phyloP scores from a whole-genome alignment of 805 yeast genomes.

The Pachysolen tannophilus region DNA sequence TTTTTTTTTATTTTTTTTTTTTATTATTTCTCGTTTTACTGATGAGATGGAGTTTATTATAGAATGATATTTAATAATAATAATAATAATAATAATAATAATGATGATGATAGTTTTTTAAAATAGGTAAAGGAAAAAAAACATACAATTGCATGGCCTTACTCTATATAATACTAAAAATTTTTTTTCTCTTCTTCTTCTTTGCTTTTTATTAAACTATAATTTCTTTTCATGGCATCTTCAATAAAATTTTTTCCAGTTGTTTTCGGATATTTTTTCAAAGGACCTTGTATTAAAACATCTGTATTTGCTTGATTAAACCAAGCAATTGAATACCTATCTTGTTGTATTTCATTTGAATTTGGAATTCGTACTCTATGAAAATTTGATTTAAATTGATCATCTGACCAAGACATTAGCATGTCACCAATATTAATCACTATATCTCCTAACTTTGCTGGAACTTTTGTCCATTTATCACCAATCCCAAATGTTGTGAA shows the following conservation, averaged over 20 bases:
- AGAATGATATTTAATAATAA: no score
- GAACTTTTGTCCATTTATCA: slow-evolving; percentile 27
- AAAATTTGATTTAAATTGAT: slow-evolving; percentile 23
- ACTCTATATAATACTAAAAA: no score
- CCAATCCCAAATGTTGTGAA: slow-evolving; percentile 26
- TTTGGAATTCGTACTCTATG: slow-evolving; percentile 25
- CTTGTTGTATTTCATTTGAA: slow-evolving; percentile 21
- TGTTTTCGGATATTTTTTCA: slow-evolving; percentile 18
- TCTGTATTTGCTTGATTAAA: slow-evolving; percentile 28
- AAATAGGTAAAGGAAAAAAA: no score
- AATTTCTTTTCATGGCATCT: slow-evolving; percentile 26
- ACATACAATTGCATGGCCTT: no score
- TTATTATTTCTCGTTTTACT: no score
- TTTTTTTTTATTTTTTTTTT: no score
- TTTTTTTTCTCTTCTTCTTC: background rate
- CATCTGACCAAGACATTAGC: slow-evolving; percentile 32
- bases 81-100: no score
- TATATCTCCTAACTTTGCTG: slow-evolving; percentile 24
- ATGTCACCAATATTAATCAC: slow-evolving; percentile 30
- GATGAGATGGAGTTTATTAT: no score
- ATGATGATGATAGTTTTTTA: no score
- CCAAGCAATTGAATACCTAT: slow-evolving; percentile 25
- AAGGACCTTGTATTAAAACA: slow-evolving; percentile 21
- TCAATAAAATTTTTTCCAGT: slow-evolving; percentile 25
- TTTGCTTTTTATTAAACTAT: slow-evolving; percentile 3